Evolutionary conservation across 495 filamentous ascomycete species (phyloP).

Genomic region (Zalerion maritima): DNA sequence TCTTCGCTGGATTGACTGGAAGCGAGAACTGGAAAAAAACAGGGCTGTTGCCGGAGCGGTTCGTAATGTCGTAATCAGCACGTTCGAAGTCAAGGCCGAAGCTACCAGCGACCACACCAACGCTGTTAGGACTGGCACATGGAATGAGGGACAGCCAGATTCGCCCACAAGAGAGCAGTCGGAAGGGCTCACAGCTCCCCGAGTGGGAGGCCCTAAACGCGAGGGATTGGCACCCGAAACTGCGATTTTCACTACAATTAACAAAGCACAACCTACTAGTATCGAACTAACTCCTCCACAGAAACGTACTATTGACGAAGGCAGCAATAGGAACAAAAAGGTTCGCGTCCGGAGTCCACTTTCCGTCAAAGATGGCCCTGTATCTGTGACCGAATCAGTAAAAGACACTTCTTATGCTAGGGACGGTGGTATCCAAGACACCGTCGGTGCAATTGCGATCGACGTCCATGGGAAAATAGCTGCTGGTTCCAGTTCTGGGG

Average conservation of each 20-base stretch:
- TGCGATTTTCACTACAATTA: slow-evolving; percentile 14
- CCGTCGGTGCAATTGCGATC: slow-evolving; percentile 86
- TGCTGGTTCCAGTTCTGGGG: slow-evolving; percentile 95
- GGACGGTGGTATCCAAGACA: slow-evolving; percentile 77
- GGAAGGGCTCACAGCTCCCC: too few relatives aligned
- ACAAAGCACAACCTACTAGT: too few relatives aligned
- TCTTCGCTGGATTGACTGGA: slow-evolving; percentile 66
- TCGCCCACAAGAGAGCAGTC: slow-evolving; percentile 24
- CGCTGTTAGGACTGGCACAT: slow-evolving; percentile 38
- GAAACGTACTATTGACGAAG: too few relatives aligned
- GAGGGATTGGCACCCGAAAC: neutral
- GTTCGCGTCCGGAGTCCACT: too few relatives aligned
- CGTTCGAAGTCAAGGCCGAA: slow-evolving; percentile 12
- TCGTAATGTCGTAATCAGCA: too few relatives aligned
- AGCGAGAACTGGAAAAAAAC: slow-evolving; percentile 53
- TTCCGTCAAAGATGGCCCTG: too few relatives aligned
- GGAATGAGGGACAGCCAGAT: slow-evolving; percentile 46
- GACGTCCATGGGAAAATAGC: slow-evolving; percentile 77
- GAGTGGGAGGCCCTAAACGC: neutral
- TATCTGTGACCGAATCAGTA: too few relatives aligned
- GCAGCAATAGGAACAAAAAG: too few relatives aligned
- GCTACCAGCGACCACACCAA: slow-evolving; percentile 26
- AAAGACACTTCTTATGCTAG: too few relatives aligned
- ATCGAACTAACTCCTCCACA: too few relatives aligned
- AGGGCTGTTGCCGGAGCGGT: slow-evolving; percentile 28